Conservation (phyloP, 768 basidiomycete species). For the Imleria badia region DNA sequence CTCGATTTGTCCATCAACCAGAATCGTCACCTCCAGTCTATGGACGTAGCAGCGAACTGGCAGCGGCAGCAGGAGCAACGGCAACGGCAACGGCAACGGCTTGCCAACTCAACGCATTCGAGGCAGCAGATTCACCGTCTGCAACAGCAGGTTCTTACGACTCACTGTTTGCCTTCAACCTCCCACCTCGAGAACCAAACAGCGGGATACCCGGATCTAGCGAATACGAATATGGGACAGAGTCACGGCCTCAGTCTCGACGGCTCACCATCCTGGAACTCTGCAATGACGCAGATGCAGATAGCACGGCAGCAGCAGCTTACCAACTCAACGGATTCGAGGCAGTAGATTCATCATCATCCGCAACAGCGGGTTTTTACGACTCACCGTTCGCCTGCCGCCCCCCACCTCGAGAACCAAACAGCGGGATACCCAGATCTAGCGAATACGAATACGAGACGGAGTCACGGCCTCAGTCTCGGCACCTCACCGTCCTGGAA, state of each 20-base stretch:
- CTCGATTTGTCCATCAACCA: conserved; percentile 52
- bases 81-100: conserved; percentile 29
- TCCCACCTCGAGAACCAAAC: conserved; percentile 42
- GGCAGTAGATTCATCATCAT: conserved; percentile 25
- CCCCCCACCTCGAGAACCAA: conserved; percentile 40
- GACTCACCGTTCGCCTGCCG: conserved; percentile 81
- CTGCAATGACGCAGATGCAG: conserved; percentile 69
- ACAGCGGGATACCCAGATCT: conserved; percentile 28
- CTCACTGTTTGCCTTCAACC: conserved; percentile 80
- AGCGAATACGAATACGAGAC: conserved; percentile 63
- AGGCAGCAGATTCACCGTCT: conserved; percentile 34
- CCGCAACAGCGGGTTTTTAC: conserved; percentile 33
- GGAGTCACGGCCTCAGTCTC: conserved; percentile 76
- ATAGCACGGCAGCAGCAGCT: conserved; percentile 34
- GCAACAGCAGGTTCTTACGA: conserved; percentile 41
- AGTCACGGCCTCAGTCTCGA: conserved; percentile 77
- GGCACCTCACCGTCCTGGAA: conserved; percentile 82
- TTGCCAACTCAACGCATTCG: conserved; percentile 29
- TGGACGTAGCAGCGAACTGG: conserved; percentile 42
- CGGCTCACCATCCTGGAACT: conserved; percentile 85
- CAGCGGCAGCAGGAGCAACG: conserved; percentile 33
- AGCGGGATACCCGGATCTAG: conserved; percentile 28
- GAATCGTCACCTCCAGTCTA: conserved; percentile 40
- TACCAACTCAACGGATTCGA: conserved; percentile 30
- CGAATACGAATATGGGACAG: conserved; percentile 67